Conservation (phyloP, 2,329 filamentous ascomycete species). For the Pyrenophora tritici-repentis region DNA sequence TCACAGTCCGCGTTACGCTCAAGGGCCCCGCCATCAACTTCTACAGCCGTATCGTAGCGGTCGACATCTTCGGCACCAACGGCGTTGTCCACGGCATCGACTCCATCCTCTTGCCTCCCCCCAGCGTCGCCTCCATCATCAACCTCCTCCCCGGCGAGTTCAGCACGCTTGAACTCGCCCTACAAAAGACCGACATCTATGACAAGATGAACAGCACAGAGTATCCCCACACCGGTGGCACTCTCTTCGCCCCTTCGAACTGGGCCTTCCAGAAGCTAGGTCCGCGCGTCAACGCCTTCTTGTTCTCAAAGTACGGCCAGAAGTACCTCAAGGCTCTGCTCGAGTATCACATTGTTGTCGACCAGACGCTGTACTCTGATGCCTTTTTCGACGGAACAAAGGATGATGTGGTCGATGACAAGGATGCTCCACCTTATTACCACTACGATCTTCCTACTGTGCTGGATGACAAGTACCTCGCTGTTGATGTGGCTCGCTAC, state of each 20-base stretch:
- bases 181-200: conserved; percentile 73
- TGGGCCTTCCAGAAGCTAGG: conserved; percentile 78
- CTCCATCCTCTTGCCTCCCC: conserved; percentile 76
- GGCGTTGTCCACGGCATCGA: conserved; percentile 81
- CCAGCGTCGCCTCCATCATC: conserved; percentile 67
- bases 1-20: conserved; percentile 68
- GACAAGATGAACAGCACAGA: conserved; percentile 60
- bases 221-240: conserved; percentile 64
- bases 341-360: conserved; percentile 76
- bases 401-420: conserved; percentile 26
- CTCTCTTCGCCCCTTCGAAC: conserved; percentile 82
- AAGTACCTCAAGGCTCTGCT: conserved; percentile 79
- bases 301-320: conserved; percentile 76
- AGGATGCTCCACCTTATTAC: conserved; percentile 52
- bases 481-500: conserved; percentile 71
- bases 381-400: conserved; percentile 66
- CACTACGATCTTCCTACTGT: conserved; percentile 76
- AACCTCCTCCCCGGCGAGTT: conserved; percentile 70
- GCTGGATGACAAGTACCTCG: conserved; percentile 67
- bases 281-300: conserved; percentile 74
- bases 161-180: conserved; percentile 76
- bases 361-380: conserved; percentile 82
- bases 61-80: conserved; percentile 75
- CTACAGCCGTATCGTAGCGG: conserved; percentile 70
- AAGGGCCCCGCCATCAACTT: conserved; percentile 76